Evolutionary conservation across 164 flowering plant genomes (phyloP), one percentile per base, ranked within the genome.

Genomic region (Houttuynia cordata): DNA sequence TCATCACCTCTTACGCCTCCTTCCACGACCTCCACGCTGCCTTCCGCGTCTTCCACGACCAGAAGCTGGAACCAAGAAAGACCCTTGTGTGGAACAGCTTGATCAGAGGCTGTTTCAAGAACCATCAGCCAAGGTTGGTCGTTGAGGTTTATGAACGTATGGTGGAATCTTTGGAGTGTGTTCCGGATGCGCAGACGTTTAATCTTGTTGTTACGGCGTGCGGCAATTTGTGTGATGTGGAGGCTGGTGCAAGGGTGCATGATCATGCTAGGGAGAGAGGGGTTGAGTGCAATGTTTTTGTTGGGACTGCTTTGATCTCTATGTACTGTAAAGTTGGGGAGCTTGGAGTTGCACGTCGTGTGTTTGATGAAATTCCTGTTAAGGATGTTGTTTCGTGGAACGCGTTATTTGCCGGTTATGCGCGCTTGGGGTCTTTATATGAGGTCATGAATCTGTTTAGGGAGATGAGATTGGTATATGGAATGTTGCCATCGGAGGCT

Each of bases 361-460:
- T 65, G 56, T 66, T 66, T 55, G 64, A 60, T 30, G 50, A 53
- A n/a, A 66, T 66, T 55, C 60, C 53, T 13, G 45, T 5, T 12
- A 66, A 51, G 47, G 69, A 66, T 45, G 53, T 54, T n/a, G 69
- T 66, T 25, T 40, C 64, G 42, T 66, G 69, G 69, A 66, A 66
- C 55, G 47, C 64, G 45, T 53, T 66, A 62, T 52, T 65, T 17
- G 14, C 58, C 10, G 68, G 68, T 45, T 45, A 52, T 24, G 10
- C 59, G 7, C 37, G 34, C 54, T 23, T 40, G 7, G 63, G 68
- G 30, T 60, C 41, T 8, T 53, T 59, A 4, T 42, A n/a, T 22
- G 53, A 30, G 22, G 63, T 34, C 15, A 19, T 55, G 51, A 7
- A 30, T 10, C 22, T 66, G 24, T 66, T 66, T 24, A n/a, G 24